Percentiles rank a stretch among this genome's conserved stretches.
phyloP scores from a whole-genome alignment of 2,329 filamentous ascomycete genomes.

The Aschersonia sp. region DNA sequence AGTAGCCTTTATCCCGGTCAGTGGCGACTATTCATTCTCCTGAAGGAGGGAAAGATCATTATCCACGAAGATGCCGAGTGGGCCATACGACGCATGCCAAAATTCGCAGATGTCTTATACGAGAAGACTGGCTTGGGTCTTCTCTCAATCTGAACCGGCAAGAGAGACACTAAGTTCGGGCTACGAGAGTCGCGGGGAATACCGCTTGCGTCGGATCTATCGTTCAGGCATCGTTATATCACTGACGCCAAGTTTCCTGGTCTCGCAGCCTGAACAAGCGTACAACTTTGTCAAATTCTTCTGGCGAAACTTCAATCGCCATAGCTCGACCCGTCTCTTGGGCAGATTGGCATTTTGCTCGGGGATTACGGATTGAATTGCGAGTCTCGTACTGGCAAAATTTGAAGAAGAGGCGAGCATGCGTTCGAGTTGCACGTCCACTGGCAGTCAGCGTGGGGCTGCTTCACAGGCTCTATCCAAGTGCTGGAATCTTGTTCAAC shows the following conservation, averaged over 20 bases:
- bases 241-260: constrained; percentile 27
- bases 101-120: constrained; percentile 18
- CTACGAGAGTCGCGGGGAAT: constrained; percentile 5
- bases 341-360: constrained; percentile 16
- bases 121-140: constrained; percentile 21
- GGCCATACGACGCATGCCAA: constrained; percentile 24
- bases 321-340: constrained; percentile 3
- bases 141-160: constrained; percentile 8
- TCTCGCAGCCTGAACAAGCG: constrained; percentile 20
- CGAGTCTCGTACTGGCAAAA: constrained; percentile 12
- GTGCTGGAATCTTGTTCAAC: constrained; percentile 7
- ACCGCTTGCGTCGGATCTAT: constrained; percentile 16
- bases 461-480: constrained; percentile 10
- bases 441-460: constrained; percentile 1
- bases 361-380: constrained; percentile 14
- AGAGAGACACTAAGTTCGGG: not conserved
- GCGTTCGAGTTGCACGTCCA: not conserved
- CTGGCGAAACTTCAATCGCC: constrained; percentile 9
- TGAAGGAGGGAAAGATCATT: constrained; percentile 18
- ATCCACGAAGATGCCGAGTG: constrained; percentile 28
- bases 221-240: constrained; percentile 18
- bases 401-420: constrained; percentile 1
- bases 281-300: constrained; percentile 22
- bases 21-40: constrained; percentile 18
- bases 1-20: constrained; percentile 25